Evolutionary conservation across 176 grass and related monocot genomes (phyloP), one percentile per base, ranked within the genome.

Genomic region (Oryza meridionalis): DNA sequence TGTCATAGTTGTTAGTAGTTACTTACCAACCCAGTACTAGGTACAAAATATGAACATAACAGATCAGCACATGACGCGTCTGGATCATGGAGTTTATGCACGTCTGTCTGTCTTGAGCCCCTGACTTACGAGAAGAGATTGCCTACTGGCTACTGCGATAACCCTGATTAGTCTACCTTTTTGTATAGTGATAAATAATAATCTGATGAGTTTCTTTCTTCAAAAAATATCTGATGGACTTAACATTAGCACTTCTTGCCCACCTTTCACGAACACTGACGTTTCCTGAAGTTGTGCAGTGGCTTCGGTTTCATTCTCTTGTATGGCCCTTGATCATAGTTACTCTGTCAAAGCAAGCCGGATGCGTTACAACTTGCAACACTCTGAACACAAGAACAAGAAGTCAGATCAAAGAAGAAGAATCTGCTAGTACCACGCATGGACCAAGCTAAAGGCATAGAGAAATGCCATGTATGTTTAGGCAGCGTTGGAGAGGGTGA

Each of bases 1-100:
- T 68, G 3, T 82, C 88, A 7, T 12, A 25, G 78, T 78, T 73
- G 88, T 82, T 62, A 21, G 78, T 77, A 67, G 88, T 82, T 86
- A 73, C 45, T 67, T 61, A 86, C 73, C 67, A 47, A 86, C 78
- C 46, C 83, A 21, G 44, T 89, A 76, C 77, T 53, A 85, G 73
- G 73, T 63, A 50, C 75, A 45, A 14, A 70, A 69, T 46, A 35
- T 37, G 33, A 75, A 75, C 62, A 43, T 43, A 43, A 49, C 21
- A 29, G 65, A 85, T 17, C 75, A 77, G 82, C 50, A 89, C 69
- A 65, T 65, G 72, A 37, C 77, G 44, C 82, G 3, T 76, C 64
- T 51, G 26, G 35, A 24, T n/a, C 59, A 63, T 68, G 26, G 26
- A 75, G 24, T 9, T 45, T 77, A 13, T 33, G 16, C 31, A 38